Evolutionary conservation across 2,329 filamentous ascomycete species (phyloP), one percentile per base, ranked within the genome.

Genomic region (Amphichorda felina): DNA sequence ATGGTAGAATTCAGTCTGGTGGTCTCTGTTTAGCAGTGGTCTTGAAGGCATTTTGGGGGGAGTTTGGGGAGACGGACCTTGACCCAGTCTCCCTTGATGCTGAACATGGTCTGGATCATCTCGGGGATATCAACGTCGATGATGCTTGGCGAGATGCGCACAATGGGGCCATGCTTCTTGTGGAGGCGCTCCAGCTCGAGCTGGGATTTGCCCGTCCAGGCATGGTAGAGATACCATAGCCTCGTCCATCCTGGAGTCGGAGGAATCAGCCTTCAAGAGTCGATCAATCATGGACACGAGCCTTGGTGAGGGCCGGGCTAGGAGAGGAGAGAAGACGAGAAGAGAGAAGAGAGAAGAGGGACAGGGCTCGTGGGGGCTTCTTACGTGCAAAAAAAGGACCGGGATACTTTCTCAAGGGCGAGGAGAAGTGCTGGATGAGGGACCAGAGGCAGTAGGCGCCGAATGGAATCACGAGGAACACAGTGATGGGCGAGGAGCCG

Each of bases 71-170:
- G 15, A 37, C 36, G 5, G 16, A 48, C 47, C 50, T 53, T 59
- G 11, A 40, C 41, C 51, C 43, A 59, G 34, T 55, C 45, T 1
- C 42, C 45, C 10, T 56, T 50, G 19, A 45, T 53, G 21, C 41
- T 51, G 25, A 60, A 63, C 8, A 34, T 18, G 14, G 33, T 34
- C 3, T 26, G 33, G 8, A 34, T 34, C 33, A 34, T 5, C 22
- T 27, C 24, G 8, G 33, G 33, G 21, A 26, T 27, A 15, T 34
- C 33, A 8, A 34, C n/a, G 22, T 34, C 33, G 22, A 34, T 27
- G 11, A 34, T 34, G 21, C 57, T 57, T 4, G 61, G 61, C 1
- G 51, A 55, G 11, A 63, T 54, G 8, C 57, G 57, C 5, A 64
- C 56, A 8, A 60, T 50, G 0, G 59, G 57, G 0, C 61, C 60